Base-by-base conservation (phyloP, 2,329 filamentous ascomycete species). In the Exophiala sp. region DNA sequence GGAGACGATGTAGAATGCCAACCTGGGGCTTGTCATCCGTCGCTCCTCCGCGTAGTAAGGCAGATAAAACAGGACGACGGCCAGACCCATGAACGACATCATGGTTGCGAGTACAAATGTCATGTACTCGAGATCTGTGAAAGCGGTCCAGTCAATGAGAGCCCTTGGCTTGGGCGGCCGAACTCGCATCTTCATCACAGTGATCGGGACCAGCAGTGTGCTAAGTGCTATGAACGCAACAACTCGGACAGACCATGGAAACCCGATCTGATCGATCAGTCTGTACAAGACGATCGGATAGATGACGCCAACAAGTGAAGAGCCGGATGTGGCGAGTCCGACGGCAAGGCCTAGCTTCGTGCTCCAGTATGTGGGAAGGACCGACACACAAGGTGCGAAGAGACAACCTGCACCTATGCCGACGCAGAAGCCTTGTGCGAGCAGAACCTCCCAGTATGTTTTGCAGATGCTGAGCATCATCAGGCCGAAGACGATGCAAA, bases 1-100 rank as follows among this genome's bases (percentile, higher is more conserved):
- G 2, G 85, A 78, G 4, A 89, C 70, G 14, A 88, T 75, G 63
- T 87, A 89, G 61, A 83, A 86, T 0, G 83, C 81, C 1, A 88
- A 68, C 0, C 77, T 73, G 2, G 72, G 61, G 54, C 71, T 69
- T 1, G 80, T 74, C 56, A 87, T 78, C 11, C 76, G 74, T 1
- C 71, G 69, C 0, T 73, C 67, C 1, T 81, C 72, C 3, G 82
- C 84, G 62, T 84, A 88, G 1, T 80, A 73, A 12, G 83, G 80
- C 16, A 83, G 71, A 66, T 79, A 84, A 68, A 83, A 82, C 39
- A 84, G 70, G 29, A 80, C 80, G 34, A 78, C 77, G 64, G 82
- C 82, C 58, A 81, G 76, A 18, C 76, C 77, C 38, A 79, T 60
- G 64, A 76, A 78, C 21, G 75, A 76, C 55, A 80, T 66, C 61